Evolutionary conservation across 345 rosid species (phyloP).

Genomic region (Psidium guajava): DNA sequence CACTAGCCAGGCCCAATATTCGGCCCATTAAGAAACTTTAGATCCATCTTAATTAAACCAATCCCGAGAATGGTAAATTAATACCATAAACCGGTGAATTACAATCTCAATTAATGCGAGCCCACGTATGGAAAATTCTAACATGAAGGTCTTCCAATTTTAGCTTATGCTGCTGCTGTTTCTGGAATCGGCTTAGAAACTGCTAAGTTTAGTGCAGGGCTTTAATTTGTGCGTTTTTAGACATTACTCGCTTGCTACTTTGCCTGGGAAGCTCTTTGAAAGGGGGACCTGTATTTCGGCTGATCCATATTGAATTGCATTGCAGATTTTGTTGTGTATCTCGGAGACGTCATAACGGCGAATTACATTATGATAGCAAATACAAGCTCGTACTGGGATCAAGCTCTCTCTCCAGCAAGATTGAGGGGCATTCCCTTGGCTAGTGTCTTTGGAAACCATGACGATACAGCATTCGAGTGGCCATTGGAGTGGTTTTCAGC

Average conservation of each 20-base stretch:
- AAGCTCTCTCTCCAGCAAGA: slow-evolving; percentile 67
- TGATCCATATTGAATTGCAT: not conserved
- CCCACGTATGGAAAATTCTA: too few species aligned
- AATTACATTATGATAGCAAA: slow-evolving; percentile 60
- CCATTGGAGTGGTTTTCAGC: slow-evolving; percentile 76
- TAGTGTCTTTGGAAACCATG: slow-evolving; percentile 78
- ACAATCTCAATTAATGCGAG: too few species aligned
- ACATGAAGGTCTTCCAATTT: not conserved
- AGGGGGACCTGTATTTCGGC: not conserved
- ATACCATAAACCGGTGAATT: too few species aligned
- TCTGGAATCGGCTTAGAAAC: not conserved
- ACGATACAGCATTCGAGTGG: slow-evolving; percentile 73
- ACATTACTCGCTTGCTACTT: not conserved
- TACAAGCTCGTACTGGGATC: slow-evolving; percentile 76
- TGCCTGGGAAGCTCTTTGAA: not conserved
- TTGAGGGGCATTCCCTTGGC: slow-evolving; percentile 66
- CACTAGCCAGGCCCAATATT: too few species aligned
- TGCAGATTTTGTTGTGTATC: slow-evolving; percentile 74
- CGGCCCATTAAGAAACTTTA: too few species aligned
- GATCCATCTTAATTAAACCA: too few species aligned
- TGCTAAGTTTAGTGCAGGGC: not conserved
- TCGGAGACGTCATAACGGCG: slow-evolving; percentile 85
- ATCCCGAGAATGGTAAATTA: too few species aligned
- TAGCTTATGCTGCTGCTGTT: not conserved
- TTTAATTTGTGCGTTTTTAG: not conserved